Conservation (phyloP, 1,284 basidiomycete genomes). For the Apiotrichum montevideense region DNA sequence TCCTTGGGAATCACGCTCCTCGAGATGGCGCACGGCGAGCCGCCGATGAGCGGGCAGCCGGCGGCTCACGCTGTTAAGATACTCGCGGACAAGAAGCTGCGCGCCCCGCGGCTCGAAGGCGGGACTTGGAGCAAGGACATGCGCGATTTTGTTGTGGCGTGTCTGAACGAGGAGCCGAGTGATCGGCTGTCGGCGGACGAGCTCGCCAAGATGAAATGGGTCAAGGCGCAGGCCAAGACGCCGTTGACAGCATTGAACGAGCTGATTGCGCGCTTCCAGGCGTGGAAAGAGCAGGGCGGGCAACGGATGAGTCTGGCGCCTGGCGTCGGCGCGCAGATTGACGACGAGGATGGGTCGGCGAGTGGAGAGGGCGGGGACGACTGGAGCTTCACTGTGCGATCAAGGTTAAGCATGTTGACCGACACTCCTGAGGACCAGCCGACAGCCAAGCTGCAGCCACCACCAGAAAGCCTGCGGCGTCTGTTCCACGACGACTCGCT, state of each 20-base stretch:
- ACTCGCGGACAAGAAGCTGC: constrained; percentile 66
- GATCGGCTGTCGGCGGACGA: constrained; percentile 87
- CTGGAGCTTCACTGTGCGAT: constrained; percentile 47
- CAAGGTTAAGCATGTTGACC: constrained; percentile 36
- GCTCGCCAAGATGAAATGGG: constrained; percentile 86
- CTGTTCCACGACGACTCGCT: constrained; percentile 46
- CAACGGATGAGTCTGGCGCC: constrained; percentile 68
- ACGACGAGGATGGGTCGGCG: constrained; percentile 32
- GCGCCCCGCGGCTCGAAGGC: constrained; percentile 65
- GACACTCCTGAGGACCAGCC: constrained; percentile 25
- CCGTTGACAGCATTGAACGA: constrained; percentile 72
- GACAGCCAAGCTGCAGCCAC: constrained; percentile 1
- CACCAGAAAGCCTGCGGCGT: constrained; percentile 44
- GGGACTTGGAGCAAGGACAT: constrained; percentile 73
- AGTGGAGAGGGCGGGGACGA: constrained; percentile 29
- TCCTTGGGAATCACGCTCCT: constrained; percentile 89
- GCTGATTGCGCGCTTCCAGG: constrained; percentile 66
- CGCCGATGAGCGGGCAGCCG: constrained; percentile 66
- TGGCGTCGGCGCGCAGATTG: constrained; percentile 43
- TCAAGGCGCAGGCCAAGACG: constrained; percentile 67
- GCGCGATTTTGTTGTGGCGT: constrained; percentile 80
- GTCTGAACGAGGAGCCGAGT: constrained; percentile 72
- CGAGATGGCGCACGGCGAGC: constrained; percentile 70
- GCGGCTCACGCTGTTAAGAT: constrained; percentile 83
- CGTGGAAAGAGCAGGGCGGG: constrained; percentile 72